These are phyloP conservation scores for Tuber borchii DNA, from an alignment of 495 filamentous ascomycete species.

Conservation along the genomic window DNA sequence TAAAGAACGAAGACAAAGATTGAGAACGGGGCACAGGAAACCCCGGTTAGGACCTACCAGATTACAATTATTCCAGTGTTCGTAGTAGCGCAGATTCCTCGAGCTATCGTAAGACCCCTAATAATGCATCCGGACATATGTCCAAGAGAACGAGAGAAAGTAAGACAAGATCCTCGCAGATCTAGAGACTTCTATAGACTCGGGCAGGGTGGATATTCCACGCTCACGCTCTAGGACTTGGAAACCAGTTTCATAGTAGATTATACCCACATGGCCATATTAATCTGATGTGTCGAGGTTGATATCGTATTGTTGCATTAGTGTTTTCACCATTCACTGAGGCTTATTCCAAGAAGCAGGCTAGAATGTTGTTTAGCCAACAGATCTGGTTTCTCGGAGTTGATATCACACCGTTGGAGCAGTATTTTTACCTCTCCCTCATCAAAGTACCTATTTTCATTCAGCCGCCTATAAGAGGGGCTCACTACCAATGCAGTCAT, in stretches of 20 bases:
- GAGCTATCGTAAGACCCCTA: slow-evolving; percentile 55
- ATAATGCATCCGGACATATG: slow-evolving; percentile 69
- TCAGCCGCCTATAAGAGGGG: no score
- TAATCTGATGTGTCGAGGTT: no score
- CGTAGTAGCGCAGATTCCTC: slow-evolving; percentile 58
- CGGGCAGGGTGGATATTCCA: slow-evolving; percentile 71
- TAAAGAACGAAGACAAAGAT: slow-evolving; percentile 68
- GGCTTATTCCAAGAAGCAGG: no score
- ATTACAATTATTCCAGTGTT: slow-evolving; percentile 56
- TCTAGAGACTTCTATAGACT: slow-evolving; percentile 78
- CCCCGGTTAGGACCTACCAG: slow-evolving; percentile 54
- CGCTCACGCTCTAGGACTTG: slow-evolving; percentile 70
- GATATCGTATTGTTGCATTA: no score
- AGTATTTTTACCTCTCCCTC: no score
- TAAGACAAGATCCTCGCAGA: slow-evolving; percentile 59
- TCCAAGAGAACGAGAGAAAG: slow-evolving; percentile 59
- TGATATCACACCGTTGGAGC: no score
- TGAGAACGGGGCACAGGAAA: slow-evolving; percentile 61
- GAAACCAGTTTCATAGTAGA: slow-evolving; percentile 70
- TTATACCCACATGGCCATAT: slow-evolving; percentile 60
- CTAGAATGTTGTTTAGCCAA: no score
- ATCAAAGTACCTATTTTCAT: no score
- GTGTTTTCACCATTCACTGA: no score
- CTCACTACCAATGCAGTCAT: no score
- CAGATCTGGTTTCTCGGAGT: no score